Evolutionary conservation across 2,329 filamentous ascomycete genomes (phyloP).

Genomic region (Pyricularia pennisetigena): DNA sequence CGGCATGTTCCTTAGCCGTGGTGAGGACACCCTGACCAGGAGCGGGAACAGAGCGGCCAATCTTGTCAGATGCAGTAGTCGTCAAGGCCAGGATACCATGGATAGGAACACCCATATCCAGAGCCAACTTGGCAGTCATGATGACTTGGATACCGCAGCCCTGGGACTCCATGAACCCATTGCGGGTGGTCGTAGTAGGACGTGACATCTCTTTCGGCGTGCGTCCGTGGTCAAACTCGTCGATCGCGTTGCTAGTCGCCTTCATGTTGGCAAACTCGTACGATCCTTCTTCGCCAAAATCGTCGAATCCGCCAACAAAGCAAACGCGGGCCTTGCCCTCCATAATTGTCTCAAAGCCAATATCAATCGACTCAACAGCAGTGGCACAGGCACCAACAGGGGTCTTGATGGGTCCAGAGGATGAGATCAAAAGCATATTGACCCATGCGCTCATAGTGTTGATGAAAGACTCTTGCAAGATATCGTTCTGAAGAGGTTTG

Average conservation of each 20-base stretch:
- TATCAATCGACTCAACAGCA: slow-evolving; percentile 92
- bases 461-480: slow-evolving; percentile 98
- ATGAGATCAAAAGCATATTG: slow-evolving; percentile 96
- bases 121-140: slow-evolving; percentile 90
- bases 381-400: slow-evolving; percentile 96
- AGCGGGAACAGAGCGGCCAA: slow-evolving; percentile 91
- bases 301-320: slow-evolving; percentile 97
- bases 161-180: slow-evolving; percentile 99
- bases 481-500: slow-evolving; percentile 96
- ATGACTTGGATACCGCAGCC: slow-evolving; percentile 97
- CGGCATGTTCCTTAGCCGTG: slow-evolving; percentile 79
- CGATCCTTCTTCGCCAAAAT: slow-evolving; percentile 97
- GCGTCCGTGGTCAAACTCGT: slow-evolving; percentile 90
- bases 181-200: slow-evolving; percentile 90
- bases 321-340: slow-evolving; percentile 97
- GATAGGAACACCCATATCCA: slow-evolving; percentile 98
- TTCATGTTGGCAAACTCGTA: slow-evolving; percentile 99
- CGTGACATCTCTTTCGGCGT: slow-evolving; percentile 97
- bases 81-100: slow-evolving; percentile 91
- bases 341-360: slow-evolving; percentile 96
- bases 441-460: slow-evolving; percentile 99
- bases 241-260: slow-evolving; percentile 94
- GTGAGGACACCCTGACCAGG: slow-evolving; percentile 96
- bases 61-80: slow-evolving; percentile 97
- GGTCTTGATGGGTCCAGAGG: slow-evolving; percentile 93